A percentile compares a stretch with the other conserved stretches of the same genome.
Evolutionary conservation across 2,329 filamentous ascomycete genomes (phyloP).

Genomic region (Aphanocladium album): DNA sequence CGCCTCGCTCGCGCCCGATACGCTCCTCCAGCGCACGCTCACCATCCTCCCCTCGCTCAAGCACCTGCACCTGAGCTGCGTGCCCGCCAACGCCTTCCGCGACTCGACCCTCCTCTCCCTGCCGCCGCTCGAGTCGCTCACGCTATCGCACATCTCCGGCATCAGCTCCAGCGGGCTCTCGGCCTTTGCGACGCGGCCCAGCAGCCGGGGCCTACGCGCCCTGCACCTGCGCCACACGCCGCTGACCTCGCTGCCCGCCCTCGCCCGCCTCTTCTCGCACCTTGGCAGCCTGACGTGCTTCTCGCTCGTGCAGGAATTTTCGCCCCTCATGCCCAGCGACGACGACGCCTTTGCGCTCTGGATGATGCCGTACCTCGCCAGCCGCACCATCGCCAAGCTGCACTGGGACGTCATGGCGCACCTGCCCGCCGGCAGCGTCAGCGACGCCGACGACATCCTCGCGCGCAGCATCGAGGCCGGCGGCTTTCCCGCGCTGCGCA

Average conservation of each 20-base stretch:
- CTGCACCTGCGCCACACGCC: constrained; percentile 53
- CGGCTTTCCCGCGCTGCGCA: constrained; percentile 58
- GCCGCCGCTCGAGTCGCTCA: constrained; percentile 49
- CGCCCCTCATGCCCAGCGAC: constrained; percentile 47
- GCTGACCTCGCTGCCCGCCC: constrained; percentile 49
- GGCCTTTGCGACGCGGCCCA: constrained; percentile 47
- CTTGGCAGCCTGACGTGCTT: constrained; percentile 45
- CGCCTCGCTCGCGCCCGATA: constrained; percentile 48
- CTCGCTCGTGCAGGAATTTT: constrained; percentile 48
- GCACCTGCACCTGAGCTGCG: constrained; percentile 54
- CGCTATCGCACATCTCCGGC: constrained; percentile 51
- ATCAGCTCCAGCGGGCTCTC: constrained; percentile 53
- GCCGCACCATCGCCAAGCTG: constrained; percentile 44
- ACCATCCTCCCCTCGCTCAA: constrained; percentile 48
- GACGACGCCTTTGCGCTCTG: constrained; percentile 51
- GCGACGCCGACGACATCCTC: constrained; percentile 55
- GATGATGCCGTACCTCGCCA: constrained; percentile 61
- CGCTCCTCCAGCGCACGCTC: constrained; percentile 47
- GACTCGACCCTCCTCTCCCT: constrained; percentile 51
- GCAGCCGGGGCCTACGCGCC: constrained; percentile 39
- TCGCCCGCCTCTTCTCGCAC: constrained; percentile 56
- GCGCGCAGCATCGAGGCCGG: constrained; percentile 55
- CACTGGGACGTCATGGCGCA: constrained; percentile 62
- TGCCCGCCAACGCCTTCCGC: constrained; percentile 53
- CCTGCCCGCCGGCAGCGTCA: constrained; percentile 31